Evolutionary conservation across 2,329 filamentous ascomycete genomes (phyloP).

Genomic region (Aspergillus quadrilineatus): DNA sequence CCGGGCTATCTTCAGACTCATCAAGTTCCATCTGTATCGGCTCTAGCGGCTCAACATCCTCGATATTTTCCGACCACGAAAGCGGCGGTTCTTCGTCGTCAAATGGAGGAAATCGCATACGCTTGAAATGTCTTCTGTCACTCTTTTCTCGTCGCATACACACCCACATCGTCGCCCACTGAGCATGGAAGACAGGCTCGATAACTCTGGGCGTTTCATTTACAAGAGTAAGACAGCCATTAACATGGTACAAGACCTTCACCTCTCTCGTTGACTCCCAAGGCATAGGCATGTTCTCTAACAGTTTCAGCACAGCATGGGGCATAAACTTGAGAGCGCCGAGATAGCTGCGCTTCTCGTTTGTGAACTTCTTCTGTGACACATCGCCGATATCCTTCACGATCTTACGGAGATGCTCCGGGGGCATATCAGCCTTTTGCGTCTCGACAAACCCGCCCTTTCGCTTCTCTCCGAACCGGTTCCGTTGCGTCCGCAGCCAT

Average conservation of each 20-base stretch:
- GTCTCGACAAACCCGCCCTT: slow-evolving; percentile 96
- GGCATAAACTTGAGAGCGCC: slow-evolving; percentile 99
- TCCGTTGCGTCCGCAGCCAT: slow-evolving; percentile 89
- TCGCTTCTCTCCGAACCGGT: slow-evolving; percentile 93
- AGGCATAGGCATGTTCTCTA: slow-evolving; percentile 99
- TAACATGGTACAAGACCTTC: slow-evolving; percentile 97
- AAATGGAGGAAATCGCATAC: slow-evolving; percentile 98
- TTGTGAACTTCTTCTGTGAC: slow-evolving; percentile 98
- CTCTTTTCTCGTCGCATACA: slow-evolving; percentile 98
- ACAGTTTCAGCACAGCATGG: slow-evolving; percentile 90
- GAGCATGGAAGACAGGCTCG: slow-evolving; percentile 94
- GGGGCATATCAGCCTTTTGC: slow-evolving; percentile 97
- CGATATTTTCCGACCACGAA: slow-evolving; percentile 98
- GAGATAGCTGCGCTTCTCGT: slow-evolving; percentile 95
- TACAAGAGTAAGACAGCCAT: slow-evolving; percentile 92
- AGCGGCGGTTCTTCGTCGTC: slow-evolving; percentile 97
- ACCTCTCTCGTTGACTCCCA: slow-evolving; percentile 97
- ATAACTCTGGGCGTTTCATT: slow-evolving; percentile 97
- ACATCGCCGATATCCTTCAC: slow-evolving; percentile 98
- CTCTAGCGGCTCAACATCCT: slow-evolving; percentile 95
- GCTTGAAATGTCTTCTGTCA: slow-evolving; percentile 92
- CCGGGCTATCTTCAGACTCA: slow-evolving; percentile 84
- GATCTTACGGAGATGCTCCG: slow-evolving; percentile 96
- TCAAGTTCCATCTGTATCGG: slow-evolving; percentile 99
- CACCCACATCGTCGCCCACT: slow-evolving; percentile 99